Base-by-base conservation (phyloP, 805 yeast genomes). In the Candida krabiensis region DNA sequence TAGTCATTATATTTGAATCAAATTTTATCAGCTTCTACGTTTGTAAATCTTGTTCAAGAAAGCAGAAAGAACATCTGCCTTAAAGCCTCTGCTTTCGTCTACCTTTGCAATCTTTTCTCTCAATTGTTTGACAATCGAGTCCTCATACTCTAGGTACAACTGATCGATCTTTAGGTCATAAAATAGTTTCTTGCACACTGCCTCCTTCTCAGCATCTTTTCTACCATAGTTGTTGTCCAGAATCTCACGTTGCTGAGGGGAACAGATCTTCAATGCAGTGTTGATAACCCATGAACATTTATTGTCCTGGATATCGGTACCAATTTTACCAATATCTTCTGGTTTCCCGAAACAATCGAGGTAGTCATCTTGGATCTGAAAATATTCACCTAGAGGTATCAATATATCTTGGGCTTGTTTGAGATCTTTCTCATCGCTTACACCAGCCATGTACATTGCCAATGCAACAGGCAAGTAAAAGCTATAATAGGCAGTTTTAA, bases 201-300 rank as follows among this genome's bases (percentile, higher is more conserved):
- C 74, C 69, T 91, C 98, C 38, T 73, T 76, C 30, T 43, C 66
- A 37, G 79, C 66, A 58, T 86, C 80, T 66, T 89, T 93, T 56
- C 77, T 73, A 52, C 99, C 99, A 61, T 93, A 93, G 72, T 93
- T 87, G 33, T 72, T 82, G 58, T 93, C 98, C 50, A 93, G 76
- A 3, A 84, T 43, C 50, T 71, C 64, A 66, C 97, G 84, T 71
- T 93, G 97, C 47, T 81, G 93, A 28, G 88, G 78, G 19, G 77
- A 73, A 37, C 78, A 91, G 50, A 81, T 69, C 61, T 83, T 75
- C 55, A 93, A 77, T 6, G 99, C 99, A 53, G 87, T 86, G 73
- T 93, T 93, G 56, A 93, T 77, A 39, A 93, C 81, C 99, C 99
- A 93, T 30, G 96, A 86, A 67, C 99, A 93, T 68, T 93, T 93